These are phyloP conservation scores for Naegleria gruberi DNA, from an alignment of 208 protist species.

Conservation along the genomic window DNA sequence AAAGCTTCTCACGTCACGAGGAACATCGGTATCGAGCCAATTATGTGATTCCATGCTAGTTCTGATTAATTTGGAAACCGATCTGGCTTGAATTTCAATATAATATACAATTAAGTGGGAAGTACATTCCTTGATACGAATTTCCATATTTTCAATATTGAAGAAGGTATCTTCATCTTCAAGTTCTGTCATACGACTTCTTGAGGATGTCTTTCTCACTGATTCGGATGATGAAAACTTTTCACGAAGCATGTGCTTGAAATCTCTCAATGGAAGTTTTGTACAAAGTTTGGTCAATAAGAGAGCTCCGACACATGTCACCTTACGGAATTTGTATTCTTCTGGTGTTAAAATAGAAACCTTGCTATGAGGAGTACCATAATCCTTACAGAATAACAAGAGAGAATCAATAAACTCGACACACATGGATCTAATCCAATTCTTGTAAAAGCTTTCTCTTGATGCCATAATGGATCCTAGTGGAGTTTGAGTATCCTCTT, in stretches of 20 bases:
- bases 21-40: neutral
- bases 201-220: neutral
- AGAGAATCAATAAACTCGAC: neutral
- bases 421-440: neutral
- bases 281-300: neutral
- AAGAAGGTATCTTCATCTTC: neutral
- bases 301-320: neutral
- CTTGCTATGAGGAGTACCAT: neutral
- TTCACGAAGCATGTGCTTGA: neutral
- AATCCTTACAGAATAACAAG: neutral
- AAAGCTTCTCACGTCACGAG: neutral
- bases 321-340: neutral
- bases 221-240: neutral
- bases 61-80: neutral
- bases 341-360: neutral
- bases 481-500: neutral
- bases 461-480: neutral
- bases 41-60: neutral
- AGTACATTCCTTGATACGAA: neutral
- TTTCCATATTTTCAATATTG: neutral
- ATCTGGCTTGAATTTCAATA: neutral
- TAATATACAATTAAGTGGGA: conserved; percentile 1
- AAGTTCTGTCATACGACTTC: neutral
- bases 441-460: neutral
- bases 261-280: neutral